These are phyloP conservation scores for Cordyceps javanica DNA, from an alignment of 2,329 filamentous ascomycete species.

Conservation along the genomic window DNA sequence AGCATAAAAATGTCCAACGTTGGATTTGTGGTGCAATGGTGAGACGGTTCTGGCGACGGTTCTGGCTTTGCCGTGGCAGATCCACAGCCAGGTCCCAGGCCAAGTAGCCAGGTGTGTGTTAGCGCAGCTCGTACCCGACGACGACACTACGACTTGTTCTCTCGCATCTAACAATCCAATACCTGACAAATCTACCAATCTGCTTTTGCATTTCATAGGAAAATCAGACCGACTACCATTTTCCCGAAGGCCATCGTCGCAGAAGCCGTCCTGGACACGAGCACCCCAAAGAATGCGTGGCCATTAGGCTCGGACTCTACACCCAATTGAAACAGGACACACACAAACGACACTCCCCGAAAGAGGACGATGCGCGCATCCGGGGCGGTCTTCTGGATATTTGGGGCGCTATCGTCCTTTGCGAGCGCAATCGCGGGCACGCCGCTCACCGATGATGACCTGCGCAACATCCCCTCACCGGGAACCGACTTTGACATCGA, in stretches of 20 bases:
- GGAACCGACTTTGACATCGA: constrained; percentile 73
- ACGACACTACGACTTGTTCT: background rate
- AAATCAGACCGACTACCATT: background rate
- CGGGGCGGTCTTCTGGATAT: constrained; percentile 6
- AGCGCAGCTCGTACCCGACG: background rate
- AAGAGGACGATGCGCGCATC: constrained; percentile 4
- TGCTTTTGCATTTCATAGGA: background rate
- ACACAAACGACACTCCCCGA: background rate
- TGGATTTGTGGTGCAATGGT: background rate
- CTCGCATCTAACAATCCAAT: background rate
- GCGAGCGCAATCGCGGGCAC: constrained; percentile 33
- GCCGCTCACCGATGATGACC: constrained; percentile 65
- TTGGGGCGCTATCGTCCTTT: constrained; percentile 14
- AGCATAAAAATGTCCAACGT: too few species aligned
- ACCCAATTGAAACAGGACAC: background rate
- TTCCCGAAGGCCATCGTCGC: background rate
- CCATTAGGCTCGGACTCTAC: background rate
- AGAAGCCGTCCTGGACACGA: background rate
- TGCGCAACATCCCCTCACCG: constrained; percentile 65
- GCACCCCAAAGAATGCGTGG: background rate
- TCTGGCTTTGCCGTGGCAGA: background rate
- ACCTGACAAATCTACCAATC: background rate
- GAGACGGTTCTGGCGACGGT: background rate
- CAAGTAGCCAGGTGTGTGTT: constrained; percentile 9
- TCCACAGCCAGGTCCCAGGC: background rate